Evolutionary conservation across 371 early-diverging fungal species (phyloP), one percentile per base, ranked within the genome.

Genomic region (Syncephalastrum monosporum): DNA sequence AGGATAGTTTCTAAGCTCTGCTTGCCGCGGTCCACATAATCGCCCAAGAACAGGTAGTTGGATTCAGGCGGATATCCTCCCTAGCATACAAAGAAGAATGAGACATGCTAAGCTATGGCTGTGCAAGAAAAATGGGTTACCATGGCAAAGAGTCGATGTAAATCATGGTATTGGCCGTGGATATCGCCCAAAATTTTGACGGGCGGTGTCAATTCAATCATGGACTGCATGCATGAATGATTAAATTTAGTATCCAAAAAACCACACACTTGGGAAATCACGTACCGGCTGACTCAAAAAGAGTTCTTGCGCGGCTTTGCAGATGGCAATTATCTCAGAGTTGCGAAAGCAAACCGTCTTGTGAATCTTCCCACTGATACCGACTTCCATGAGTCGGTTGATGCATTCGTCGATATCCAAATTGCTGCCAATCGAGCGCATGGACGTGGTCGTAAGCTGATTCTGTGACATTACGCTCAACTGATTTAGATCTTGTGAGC

Each of bases 11-110:
- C 98, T 24, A 98, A 75, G 63, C 87, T 85, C 74, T 95, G 93
- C 71, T 94, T 94, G 33, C 98, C 98, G 49, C 98, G 87, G 73
- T 98, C 96, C 5, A 98, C 98, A 74, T 98, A 98, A 69, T 98
- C 99, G 5, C 97, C 96, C 51, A 98, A 68, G 66, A 98, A 96
- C 55, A 98, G 72, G 67, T 91, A 96, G 82, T 91, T 95, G 71
- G 88, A 82, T 45, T 76, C 82, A 8, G 88, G 97, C 59, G 88
- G 97, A 81, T 85, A 94, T 23, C 90, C 97, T 75, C 87, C 90
- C 70, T 70, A 6, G 15, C 47, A 45, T 7, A 33, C 17, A 10
- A 16, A 38, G 19, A 33, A 44, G 1, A 10, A 53, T 24, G 29
- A 17, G 27, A 45, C 14, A 1, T 17, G 6, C 2, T 19, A 53